A percentile compares a stretch with the other conserved stretches of the same genome.
Evolutionary conservation across 2,329 filamentous ascomycete species (phyloP).

Genomic region (Ophiostoma quercus): DNA sequence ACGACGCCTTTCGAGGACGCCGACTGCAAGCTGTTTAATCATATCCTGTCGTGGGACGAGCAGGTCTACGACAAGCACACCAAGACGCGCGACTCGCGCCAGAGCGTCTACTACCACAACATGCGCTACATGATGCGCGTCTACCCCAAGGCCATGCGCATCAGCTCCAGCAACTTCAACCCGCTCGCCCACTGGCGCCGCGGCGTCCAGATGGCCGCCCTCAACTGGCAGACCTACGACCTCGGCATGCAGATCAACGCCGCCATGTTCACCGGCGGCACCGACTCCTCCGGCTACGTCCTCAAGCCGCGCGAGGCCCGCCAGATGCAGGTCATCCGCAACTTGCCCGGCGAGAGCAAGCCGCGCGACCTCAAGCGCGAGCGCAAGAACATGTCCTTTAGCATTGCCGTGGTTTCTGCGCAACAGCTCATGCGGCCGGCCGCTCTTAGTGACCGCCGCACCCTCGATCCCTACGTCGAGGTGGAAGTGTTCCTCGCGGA

Average conservation of each 20-base stretch:
- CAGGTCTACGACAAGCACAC: slow-evolving; percentile 78
- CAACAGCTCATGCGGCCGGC: slow-evolving; percentile 85
- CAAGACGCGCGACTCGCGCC: slow-evolving; percentile 68
- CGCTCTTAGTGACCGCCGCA: slow-evolving; percentile 50
- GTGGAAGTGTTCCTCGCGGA: slow-evolving; percentile 93
- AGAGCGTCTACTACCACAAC: slow-evolving; percentile 81
- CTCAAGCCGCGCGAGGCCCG: slow-evolving; percentile 85
- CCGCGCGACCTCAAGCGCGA: slow-evolving; percentile 59
- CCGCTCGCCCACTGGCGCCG: slow-evolving; percentile 90
- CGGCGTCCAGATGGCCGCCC: slow-evolving; percentile 93
- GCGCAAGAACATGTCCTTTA: slow-evolving; percentile 77
- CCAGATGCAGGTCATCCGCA: slow-evolving; percentile 58
- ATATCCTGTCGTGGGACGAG: slow-evolving; percentile 94
- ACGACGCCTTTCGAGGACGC: slow-evolving; percentile 73
- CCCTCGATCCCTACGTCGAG: slow-evolving; percentile 88
- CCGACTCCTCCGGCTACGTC: slow-evolving; percentile 84
- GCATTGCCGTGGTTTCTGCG: slow-evolving; percentile 83
- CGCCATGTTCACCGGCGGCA: slow-evolving; percentile 91
- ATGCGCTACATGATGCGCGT: slow-evolving; percentile 87
- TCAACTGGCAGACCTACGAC: slow-evolving; percentile 99
- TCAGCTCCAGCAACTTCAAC: slow-evolving; percentile 90
- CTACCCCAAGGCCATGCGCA: slow-evolving; percentile 76
- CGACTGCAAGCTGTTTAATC: slow-evolving; percentile 82
- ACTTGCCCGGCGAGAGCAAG: slow-evolving; percentile 44
- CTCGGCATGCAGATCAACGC: slow-evolving; percentile 93